Evolutionary conservation across 257 asterid species (phyloP), one percentile per base, ranked within the genome.

Genomic region (Scutellaria minor): DNA sequence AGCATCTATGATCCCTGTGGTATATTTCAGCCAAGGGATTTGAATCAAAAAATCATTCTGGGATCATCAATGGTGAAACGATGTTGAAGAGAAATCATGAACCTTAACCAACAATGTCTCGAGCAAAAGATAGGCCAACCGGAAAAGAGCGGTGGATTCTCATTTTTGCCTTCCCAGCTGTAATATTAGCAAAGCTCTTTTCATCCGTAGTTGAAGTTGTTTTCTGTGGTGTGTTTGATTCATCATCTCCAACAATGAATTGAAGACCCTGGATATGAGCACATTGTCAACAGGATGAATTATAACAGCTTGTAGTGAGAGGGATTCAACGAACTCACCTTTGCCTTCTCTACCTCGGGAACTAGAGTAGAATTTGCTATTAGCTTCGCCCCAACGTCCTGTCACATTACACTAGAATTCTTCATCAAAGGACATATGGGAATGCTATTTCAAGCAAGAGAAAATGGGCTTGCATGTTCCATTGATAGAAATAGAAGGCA

Each of bases 111-210:
- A 78, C 64, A 14, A 81, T 57, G 55, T 68, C 80, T 51, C 76
- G 74, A 10, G 87, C 87, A 52, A 85, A 83, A 65, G 94, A 81
- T 40, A 87, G 76, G 59, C 91, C 96, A 68, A 85, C 89, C 0
- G 87, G 86, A 57, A 76, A 87, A 42, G 91, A 81, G 59, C 90
- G 83, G 81, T 87, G 96, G 59, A 89, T 85, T 82, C 91, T 89
- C 85, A 52, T 89, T 81, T 85, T 89, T 58, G 64, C 56, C 68
- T 74, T 82, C 58, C 59, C 75, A 10, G 75, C 56, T 65, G 86
- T 61, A 77, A 75, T 31, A 61, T 61, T 61, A 61, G 50, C 60
- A 55, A 22, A 27, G 31, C 24, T 74, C 58, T 62, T 79, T 72
- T 74, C 83, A 51, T 83, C 86, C 44, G 53, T 70, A 37, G 13